A percentile compares a stretch with the other conserved stretches of the same genome.
phyloP scores from a whole-genome alignment of 768 basidiomycete species.

The Crepidotus variabilis region DNA sequence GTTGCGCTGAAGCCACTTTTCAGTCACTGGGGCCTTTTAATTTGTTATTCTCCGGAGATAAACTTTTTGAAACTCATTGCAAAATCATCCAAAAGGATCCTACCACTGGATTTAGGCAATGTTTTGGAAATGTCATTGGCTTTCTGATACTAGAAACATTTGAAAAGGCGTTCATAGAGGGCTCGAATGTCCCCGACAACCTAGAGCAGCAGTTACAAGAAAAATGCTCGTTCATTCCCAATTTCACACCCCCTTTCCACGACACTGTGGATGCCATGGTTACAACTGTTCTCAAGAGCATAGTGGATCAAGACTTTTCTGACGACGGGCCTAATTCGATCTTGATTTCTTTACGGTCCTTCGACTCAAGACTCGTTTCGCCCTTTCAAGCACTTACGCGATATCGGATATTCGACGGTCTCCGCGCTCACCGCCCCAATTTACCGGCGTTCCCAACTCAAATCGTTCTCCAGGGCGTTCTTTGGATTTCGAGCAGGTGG shows the following conservation, averaged over 20 bases:
- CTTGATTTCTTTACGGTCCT: constrained; percentile 32
- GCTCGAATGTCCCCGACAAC: constrained; percentile 6
- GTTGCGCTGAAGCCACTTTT: constrained; percentile 68
- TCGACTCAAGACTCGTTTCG: constrained; percentile 31
- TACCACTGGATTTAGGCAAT: constrained; percentile 51
- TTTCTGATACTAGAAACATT: constrained; percentile 47
- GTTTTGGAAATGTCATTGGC: constrained; percentile 70
- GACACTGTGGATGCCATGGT: constrained; percentile 55
- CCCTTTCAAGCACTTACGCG: constrained; percentile 49
- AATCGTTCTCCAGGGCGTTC: constrained; percentile 50
- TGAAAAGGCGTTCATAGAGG: constrained; percentile 1
- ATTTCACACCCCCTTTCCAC: constrained; percentile 16
- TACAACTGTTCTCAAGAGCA: constrained; percentile 52
- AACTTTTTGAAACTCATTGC: constrained; percentile 60
- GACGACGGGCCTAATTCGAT: constrained; percentile 29
- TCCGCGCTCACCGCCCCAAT: constrained; percentile 60
- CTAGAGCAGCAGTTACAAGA: constrained; percentile 12
- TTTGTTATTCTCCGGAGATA: constrained; percentile 41
- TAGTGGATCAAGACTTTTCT: constrained; percentile 67
- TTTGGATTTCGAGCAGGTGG: constrained; percentile 51
- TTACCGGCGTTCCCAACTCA: constrained; percentile 52
- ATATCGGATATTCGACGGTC: constrained; percentile 46
- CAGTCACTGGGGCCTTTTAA: constrained; percentile 64
- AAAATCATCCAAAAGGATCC: constrained; percentile 46
- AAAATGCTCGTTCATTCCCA: constrained; percentile 7